Base-by-base conservation (phyloP, 768 basidiomycete genomes). In the Coprinellus aureogranulatus region DNA sequence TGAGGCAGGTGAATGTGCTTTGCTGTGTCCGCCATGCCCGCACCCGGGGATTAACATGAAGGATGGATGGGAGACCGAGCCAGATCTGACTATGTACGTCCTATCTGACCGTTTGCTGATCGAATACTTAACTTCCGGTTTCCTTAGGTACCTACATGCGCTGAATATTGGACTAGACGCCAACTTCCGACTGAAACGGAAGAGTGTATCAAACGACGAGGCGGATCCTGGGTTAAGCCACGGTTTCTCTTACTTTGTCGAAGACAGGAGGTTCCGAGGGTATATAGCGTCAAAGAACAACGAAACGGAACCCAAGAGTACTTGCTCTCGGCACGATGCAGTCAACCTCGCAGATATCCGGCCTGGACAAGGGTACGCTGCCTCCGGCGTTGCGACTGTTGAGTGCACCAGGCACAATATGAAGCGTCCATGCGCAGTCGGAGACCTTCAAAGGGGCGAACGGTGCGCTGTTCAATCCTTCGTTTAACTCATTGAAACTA, bases 401-500 rank as follows among this genome's bases (percentile, higher is more conserved):
- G 61, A 61, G 25, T 75, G 75, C 28, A 53, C 66, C 0, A 64
- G 67, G 1, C 72, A 74, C 53, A 65, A 72, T 23, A 63, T 72
- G 62, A 66, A 69, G 10, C 59, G 62, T 0, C 68, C 70, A 3
- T 58, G 47, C 20, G 61, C 63, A 2, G 60, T 71, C 12, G 70
- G 65, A 1, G 68, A 72, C 57, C 59, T 74, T 2, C 71, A 73
- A 42, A 57, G 63, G 5, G 72, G 74, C 0, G 72, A 76, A 65
- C 39, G 66, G 74, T 72, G 62, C 2, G 62, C 53, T 49, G 34
- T 6, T 14, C 27, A 44, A 16, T 22, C n/a, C n/a, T n/a, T n/a
- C n/a, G 12, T n/a, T n/a, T n/a, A n/a, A n/a, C n/a, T n/a, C n/a
- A n/a, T n/a, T n/a, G n/a, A n/a, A n/a, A n/a, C n/a, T n/a, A n/a